These are phyloP conservation scores for Cryphonectria radicalis DNA, from an alignment of 2,329 filamentous ascomycete genomes.

Conservation along the genomic window DNA sequence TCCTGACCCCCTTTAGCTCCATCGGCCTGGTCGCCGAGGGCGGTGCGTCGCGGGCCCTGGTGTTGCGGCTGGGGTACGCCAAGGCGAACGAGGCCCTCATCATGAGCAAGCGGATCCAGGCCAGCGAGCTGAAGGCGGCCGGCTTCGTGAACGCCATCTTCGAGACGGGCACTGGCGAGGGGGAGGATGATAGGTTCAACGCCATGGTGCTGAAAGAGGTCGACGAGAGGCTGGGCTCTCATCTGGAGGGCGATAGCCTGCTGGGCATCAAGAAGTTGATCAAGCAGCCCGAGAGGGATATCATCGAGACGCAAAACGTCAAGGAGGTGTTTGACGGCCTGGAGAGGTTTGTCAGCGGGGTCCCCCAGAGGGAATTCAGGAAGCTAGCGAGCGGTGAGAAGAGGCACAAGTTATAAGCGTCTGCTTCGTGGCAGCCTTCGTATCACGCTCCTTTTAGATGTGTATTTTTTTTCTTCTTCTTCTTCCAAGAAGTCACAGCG, in stretches of 20 bases:
- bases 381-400: conserved; percentile 87
- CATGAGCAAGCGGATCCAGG: conserved; percentile 79
- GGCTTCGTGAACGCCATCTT: conserved; percentile 91
- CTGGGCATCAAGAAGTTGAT: conserved; percentile 85
- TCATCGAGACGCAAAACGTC: conserved; percentile 77
- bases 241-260: conserved; percentile 80
- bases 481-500: conserved; percentile 6
- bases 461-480: conserved; percentile 2
- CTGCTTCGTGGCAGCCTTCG: not conserved
- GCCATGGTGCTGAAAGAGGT: conserved; percentile 77
- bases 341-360: conserved; percentile 76
- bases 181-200: conserved; percentile 71
- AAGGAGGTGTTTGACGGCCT: conserved; percentile 85
- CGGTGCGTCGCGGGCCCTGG: conserved; percentile 76
- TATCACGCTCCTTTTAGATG: not conserved
- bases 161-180: conserved; percentile 52
- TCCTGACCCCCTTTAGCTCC: conserved; percentile 89
- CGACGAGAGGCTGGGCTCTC: conserved; percentile 76
- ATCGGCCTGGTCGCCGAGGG: conserved; percentile 91
- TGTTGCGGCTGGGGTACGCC: conserved; percentile 75
- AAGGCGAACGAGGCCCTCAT: conserved; percentile 93
- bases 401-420: conserved; percentile 81
- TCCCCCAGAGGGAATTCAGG: conserved; percentile 87
- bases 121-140: conserved; percentile 71
- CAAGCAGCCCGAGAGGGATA: conserved; percentile 70